These are phyloP conservation scores for Ogataea siamensis DNA, from an alignment of 805 yeast species.

Conservation along the genomic window DNA sequence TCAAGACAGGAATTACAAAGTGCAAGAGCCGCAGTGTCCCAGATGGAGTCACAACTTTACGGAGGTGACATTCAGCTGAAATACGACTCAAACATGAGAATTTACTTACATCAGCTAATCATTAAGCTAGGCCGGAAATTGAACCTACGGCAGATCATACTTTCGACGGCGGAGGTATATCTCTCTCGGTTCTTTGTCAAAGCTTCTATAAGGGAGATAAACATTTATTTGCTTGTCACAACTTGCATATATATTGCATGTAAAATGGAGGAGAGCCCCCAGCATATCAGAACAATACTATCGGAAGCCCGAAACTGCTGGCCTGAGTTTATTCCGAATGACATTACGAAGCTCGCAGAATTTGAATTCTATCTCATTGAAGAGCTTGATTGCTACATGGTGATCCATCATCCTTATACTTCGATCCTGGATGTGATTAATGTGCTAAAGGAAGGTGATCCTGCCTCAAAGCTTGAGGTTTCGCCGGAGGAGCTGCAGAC, in stretches of 20 bases:
- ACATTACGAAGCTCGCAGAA: constrained; percentile 87
- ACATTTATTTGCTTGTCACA: constrained; percentile 75
- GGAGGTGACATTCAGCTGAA: constrained; percentile 30
- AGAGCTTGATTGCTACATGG: constrained; percentile 70
- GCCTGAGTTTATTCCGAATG: constrained; percentile 95
- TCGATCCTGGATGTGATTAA: constrained; percentile 53
- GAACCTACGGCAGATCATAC: constrained; percentile 74
- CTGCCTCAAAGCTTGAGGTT: constrained; percentile 30
- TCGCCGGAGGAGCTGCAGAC: constrained; percentile 73
- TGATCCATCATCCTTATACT: constrained; percentile 75
- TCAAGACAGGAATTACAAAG: constrained; percentile 53
- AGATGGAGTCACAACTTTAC: constrained; percentile 24
- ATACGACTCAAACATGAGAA: constrained; percentile 63
- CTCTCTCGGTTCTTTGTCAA: constrained; percentile 71
- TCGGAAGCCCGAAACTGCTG: constrained; percentile 84
- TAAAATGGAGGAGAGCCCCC: constrained; percentile 94
- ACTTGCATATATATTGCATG: constrained; percentile 87
- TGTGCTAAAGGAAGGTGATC: constrained; percentile 37
- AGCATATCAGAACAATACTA: constrained; percentile 80
- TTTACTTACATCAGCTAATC: constrained; percentile 73
- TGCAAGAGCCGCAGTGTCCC: constrained; percentile 21
- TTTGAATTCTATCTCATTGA: constrained; percentile 92
- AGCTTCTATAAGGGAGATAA: constrained; percentile 76
- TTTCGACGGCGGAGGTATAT: constrained; percentile 88
- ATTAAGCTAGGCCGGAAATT: constrained; percentile 77